A percentile compares a stretch with the other conserved stretches of the same genome.
These are phyloP conservation scores for Collybiopsis confluens DNA, from an alignment of 768 basidiomycete genomes.

Conservation along the genomic window DNA sequence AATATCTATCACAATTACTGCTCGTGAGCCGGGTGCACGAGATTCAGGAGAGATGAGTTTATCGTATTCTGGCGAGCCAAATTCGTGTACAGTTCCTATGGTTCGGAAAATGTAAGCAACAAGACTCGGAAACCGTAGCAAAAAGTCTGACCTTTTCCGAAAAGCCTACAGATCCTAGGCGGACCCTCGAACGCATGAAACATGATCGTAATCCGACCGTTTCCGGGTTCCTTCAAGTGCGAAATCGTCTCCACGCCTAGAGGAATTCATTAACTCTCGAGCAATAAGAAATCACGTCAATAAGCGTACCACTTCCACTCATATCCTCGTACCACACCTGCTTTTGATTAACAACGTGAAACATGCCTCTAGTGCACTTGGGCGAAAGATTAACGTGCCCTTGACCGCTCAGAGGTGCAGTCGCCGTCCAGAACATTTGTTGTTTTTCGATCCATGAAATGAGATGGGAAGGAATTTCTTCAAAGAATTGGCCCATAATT, in stretches of 20 bases:
- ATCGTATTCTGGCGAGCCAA: slow-evolving; percentile 40
- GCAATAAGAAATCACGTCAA: no score
- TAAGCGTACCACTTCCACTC: slow-evolving; percentile 56
- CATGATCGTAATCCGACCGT: slow-evolving; percentile 56
- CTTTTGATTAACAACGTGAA: slow-evolving; percentile 51
- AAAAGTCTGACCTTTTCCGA: slow-evolving; percentile 40
- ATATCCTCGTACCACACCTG: slow-evolving; percentile 74
- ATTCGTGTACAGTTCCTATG: slow-evolving; percentile 38
- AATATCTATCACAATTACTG: slow-evolving; percentile 41
- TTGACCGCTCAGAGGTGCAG: slow-evolving; percentile 33
- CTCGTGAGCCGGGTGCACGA: slow-evolving; percentile 37
- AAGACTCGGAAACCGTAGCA: not conserved
- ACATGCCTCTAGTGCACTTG: slow-evolving; percentile 42
- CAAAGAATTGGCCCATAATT: slow-evolving; percentile 41
- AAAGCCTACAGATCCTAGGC: slow-evolving; percentile 57
- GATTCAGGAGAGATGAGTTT: slow-evolving; percentile 25
- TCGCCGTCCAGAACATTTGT: slow-evolving; percentile 46
- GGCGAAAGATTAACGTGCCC: slow-evolving; percentile 47
- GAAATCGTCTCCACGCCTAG: slow-evolving; percentile 55
- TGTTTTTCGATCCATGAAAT: slow-evolving; percentile 38
- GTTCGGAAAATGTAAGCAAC: slow-evolving; percentile 17
- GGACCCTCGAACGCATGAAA: slow-evolving; percentile 61
- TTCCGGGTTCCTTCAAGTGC: slow-evolving; percentile 50
- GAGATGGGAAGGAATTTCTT: slow-evolving; percentile 34
- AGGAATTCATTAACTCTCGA: not conserved